phyloP scores from a whole-genome alignment of 352 stramenopile species.

The Pythium aquatile region DNA sequence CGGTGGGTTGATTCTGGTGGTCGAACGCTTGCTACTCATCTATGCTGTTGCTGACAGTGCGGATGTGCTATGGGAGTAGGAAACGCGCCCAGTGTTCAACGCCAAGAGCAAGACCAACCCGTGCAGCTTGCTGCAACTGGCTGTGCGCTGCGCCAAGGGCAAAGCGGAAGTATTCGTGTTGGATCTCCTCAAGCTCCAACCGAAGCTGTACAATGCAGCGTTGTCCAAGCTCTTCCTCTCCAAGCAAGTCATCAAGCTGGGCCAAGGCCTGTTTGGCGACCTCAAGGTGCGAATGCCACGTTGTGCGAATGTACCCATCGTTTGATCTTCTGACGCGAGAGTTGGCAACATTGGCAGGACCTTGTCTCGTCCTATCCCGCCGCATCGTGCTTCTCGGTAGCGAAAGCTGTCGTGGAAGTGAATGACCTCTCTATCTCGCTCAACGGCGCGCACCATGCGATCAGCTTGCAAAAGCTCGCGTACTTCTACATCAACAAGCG shows the following conservation, averaged over 20 bases:
- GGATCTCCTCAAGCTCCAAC: slow-evolving; percentile 55
- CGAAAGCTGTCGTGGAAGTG: slow-evolving; percentile 66
- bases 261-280: slow-evolving; percentile 62
- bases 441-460: slow-evolving; percentile 41
- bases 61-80: slow-evolving; percentile 27
- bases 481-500: slow-evolving; percentile 68
- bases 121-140: slow-evolving; percentile 64
- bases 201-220: slow-evolving; percentile 61
- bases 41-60: slow-evolving; percentile 1
- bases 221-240: slow-evolving; percentile 61
- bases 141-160: slow-evolving; percentile 40
- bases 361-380: slow-evolving; percentile 57
- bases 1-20: slow-evolving; percentile 41
- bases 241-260: slow-evolving; percentile 64
- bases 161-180: slow-evolving; percentile 74
- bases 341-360: slow-evolving; percentile 26
- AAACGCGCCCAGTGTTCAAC: slow-evolving; percentile 60
- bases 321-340: neutral
- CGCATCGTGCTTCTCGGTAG: slow-evolving; percentile 66
- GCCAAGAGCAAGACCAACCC: slow-evolving; percentile 39
- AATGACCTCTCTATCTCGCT: slow-evolving; percentile 71
- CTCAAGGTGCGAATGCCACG: slow-evolving; percentile 33
- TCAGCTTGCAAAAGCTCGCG: slow-evolving; percentile 79
- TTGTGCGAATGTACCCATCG: neutral
- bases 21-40: neutral